Percentiles rank a stretch among this genome's conserved stretches.
phyloP scores from a whole-genome alignment of 768 basidiomycete genomes.

The Sporobolomyces phaffii region DNA sequence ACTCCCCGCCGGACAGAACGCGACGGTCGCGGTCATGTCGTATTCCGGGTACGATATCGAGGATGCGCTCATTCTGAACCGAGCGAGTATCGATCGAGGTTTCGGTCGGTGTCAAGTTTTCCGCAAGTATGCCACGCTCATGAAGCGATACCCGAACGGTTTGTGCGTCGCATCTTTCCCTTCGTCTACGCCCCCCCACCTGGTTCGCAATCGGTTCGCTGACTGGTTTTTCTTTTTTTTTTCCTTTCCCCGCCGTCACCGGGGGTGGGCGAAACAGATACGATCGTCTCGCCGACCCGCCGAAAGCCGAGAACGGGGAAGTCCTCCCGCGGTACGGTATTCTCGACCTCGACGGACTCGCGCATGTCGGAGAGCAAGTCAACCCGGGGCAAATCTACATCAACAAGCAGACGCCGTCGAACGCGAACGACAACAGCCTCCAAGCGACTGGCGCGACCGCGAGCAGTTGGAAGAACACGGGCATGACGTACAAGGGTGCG shows the following conservation, averaged over 20 bases:
- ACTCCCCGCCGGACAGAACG: constrained; percentile 95
- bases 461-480: constrained; percentile 83
- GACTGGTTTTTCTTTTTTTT: too few species aligned
- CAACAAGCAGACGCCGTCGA: constrained; percentile 92
- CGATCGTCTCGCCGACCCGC: constrained; percentile 90
- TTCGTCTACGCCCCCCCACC: too few species aligned
- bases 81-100: constrained; percentile 90
- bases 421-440: constrained; percentile 64
- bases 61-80: constrained; percentile 94
- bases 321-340: constrained; percentile 79
- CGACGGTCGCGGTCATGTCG: constrained; percentile 97
- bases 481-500: constrained; percentile 88
- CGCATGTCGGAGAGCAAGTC: constrained; percentile 88
- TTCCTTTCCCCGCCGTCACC: too few species aligned
- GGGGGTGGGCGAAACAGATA: too few species aligned
- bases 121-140: constrained; percentile 86
- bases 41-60: constrained; percentile 99
- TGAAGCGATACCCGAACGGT: constrained; percentile 94
- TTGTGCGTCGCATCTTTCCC: constrained; percentile 56
- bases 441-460: constrained; percentile 53
- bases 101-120: constrained; percentile 97
- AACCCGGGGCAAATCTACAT: constrained; percentile 89
- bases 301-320: constrained; percentile 72
- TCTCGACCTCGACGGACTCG: constrained; percentile 85
- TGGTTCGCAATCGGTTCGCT: too few species aligned